Conservation (phyloP, 371 early-diverging fungal genomes). For the Syncephalastrum contaminatum region DNA sequence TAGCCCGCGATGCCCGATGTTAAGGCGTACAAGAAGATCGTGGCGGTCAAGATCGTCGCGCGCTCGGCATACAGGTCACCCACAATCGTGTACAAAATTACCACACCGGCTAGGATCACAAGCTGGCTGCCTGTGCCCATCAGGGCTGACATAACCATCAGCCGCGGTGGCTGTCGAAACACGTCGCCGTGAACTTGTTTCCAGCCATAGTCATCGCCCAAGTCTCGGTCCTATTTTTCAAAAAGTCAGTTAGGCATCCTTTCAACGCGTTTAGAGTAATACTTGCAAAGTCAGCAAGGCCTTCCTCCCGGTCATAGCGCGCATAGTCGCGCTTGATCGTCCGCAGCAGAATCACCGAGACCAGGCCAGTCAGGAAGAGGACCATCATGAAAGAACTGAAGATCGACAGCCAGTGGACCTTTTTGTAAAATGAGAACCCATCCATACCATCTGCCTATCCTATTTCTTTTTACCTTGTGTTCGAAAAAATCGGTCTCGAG, state of each 20-base stretch:
- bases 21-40: slow-evolving; percentile 80
- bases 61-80: slow-evolving; percentile 78
- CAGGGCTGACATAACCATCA: slow-evolving; percentile 67
- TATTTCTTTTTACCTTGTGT: slow-evolving; percentile 59
- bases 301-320: slow-evolving; percentile 78
- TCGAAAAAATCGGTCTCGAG: slow-evolving; percentile 79
- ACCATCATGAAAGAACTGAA: slow-evolving; percentile 86
- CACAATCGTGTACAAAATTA: slow-evolving; percentile 70
- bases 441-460: not conserved
- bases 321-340: slow-evolving; percentile 80
- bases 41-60: slow-evolving; percentile 75
- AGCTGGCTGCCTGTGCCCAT: slow-evolving; percentile 79
- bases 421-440: not conserved
- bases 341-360: slow-evolving; percentile 68
- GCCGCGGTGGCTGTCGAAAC: slow-evolving; percentile 74
- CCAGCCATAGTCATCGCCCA: slow-evolving; percentile 91
- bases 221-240: slow-evolving; percentile 64
- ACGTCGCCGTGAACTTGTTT: slow-evolving; percentile 89
- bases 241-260: too few relatives aligned
- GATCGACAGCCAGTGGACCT: slow-evolving; percentile 89
- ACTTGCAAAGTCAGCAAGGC: slow-evolving; percentile 69
- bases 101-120: slow-evolving; percentile 56
- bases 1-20: slow-evolving; percentile 75
- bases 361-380: slow-evolving; percentile 74
- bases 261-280: too few relatives aligned